These are phyloP conservation scores for Casuarina glauca DNA, from an alignment of 306 rosid genomes.

Conservation along the genomic window DNA sequence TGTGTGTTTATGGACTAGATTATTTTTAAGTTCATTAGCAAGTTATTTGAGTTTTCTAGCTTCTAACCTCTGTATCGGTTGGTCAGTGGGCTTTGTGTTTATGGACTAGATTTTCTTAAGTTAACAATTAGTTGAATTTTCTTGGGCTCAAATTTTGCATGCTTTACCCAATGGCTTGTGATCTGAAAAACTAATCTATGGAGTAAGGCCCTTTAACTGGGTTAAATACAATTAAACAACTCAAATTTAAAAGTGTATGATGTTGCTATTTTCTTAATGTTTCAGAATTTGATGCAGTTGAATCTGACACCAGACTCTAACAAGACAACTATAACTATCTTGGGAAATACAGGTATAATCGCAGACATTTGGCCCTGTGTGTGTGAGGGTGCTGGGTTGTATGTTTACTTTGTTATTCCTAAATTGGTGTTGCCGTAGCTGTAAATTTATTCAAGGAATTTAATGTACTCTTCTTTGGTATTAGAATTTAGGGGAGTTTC, in stretches of 20 bases:
- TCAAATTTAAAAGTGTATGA: slow-evolving; percentile 7
- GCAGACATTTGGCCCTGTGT: neutral
- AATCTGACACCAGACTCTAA: slow-evolving; percentile 64
- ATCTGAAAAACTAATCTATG: slow-evolving; percentile 21
- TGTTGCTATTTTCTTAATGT: slow-evolving; percentile 16
- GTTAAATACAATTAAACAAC: neutral
- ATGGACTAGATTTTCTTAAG: too few relatives aligned
- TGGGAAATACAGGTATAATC: slow-evolving; percentile 84
- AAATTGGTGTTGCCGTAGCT: neutral
- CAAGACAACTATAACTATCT: slow-evolving; percentile 68
- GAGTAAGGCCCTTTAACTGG: neutral
- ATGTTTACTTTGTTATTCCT: neutral
- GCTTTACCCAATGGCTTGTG: slow-evolving; percentile 16
- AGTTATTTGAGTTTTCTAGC: neutral
- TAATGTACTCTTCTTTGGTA: neutral
- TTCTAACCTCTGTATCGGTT: too few relatives aligned
- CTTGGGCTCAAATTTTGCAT: neutral
- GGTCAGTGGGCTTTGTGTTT: too few relatives aligned
- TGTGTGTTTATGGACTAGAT: slow-evolving; percentile 9
- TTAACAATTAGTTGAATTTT: neutral
- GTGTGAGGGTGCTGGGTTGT: neutral
- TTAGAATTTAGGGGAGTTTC: neutral
- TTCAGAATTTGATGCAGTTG: slow-evolving; percentile 59
- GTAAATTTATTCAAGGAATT: neutral
- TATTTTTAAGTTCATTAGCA: slow-evolving; percentile 14